These are phyloP conservation scores for Suillus sp. DNA, from an alignment of 768 basidiomycete genomes.

Conservation along the genomic window DNA sequence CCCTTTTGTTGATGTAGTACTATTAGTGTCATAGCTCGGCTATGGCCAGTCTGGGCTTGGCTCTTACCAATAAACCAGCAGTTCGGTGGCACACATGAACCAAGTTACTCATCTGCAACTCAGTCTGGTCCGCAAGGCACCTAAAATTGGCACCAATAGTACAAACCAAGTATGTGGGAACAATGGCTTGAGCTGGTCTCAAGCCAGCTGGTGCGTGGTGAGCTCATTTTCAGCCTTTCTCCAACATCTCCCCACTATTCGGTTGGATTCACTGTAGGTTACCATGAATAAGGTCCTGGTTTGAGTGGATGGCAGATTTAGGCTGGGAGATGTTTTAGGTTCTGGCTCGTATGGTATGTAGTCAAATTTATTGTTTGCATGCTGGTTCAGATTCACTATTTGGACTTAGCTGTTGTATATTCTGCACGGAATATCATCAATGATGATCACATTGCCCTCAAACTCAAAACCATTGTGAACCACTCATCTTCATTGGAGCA, in stretches of 20 bases:
- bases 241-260: too few relatives aligned
- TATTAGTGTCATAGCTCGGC: too few relatives aligned
- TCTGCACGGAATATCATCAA: background rate
- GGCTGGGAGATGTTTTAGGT: background rate
- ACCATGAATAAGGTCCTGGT: background rate
- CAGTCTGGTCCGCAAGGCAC: too few relatives aligned
- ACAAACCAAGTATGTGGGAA: too few relatives aligned
- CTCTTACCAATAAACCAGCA: too few relatives aligned
- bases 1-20: conserved; percentile 10
- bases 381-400: background rate
- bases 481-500: background rate
- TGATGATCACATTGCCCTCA: background rate
- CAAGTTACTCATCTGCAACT: too few relatives aligned
- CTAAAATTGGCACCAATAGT: too few relatives aligned
- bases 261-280: background rate
- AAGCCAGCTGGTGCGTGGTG: too few relatives aligned
- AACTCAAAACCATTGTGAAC: background rate
- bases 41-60: too few relatives aligned
- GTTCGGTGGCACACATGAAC: too few relatives aligned
- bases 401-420: background rate
- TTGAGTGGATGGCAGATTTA: background rate
- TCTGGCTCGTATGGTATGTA: background rate
- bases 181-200: too few relatives aligned
- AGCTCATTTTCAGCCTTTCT: too few relatives aligned
- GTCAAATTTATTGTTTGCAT: background rate